These are phyloP conservation scores for Leptodermis oblonga DNA, from an alignment of 257 asterid species.

Conservation along the genomic window DNA sequence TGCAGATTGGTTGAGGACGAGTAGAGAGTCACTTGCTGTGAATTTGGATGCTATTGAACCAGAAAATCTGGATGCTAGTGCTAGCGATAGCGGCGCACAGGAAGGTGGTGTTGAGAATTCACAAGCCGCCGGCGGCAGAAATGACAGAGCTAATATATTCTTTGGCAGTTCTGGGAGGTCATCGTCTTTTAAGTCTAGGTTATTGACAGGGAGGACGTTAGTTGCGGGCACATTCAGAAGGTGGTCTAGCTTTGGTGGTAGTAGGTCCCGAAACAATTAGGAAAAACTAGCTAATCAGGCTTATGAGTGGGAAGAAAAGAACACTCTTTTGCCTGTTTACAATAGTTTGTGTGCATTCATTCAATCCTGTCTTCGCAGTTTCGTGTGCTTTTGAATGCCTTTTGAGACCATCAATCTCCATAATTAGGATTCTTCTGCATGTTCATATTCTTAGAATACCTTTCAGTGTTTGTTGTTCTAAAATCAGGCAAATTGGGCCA, in stretches of 20 bases:
- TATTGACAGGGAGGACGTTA: constrained; percentile 55
- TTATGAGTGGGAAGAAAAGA: constrained; percentile 16
- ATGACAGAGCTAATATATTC: constrained; percentile 25
- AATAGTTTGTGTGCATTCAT: constrained; percentile 14
- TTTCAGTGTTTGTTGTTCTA: background rate
- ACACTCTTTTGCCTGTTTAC: constrained; percentile 20
- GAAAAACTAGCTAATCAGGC: constrained; percentile 31
- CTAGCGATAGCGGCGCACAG: constrained; percentile 41
- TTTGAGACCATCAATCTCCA: constrained; percentile 34
- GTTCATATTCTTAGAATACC: constrained; percentile 2
- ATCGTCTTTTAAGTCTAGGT: constrained; percentile 58
- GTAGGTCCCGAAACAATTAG: constrained; percentile 37
- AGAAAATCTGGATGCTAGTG: constrained; percentile 45
- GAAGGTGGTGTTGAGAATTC: constrained; percentile 39
- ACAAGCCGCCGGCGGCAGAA: constrained; percentile 20
- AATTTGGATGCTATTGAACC: constrained; percentile 60
- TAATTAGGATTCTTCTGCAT: background rate
- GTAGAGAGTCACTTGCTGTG: constrained; percentile 58
- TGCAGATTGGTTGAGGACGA: constrained; percentile 77
- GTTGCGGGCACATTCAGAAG: constrained; percentile 62
- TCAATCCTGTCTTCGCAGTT: constrained; percentile 12
- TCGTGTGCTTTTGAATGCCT: constrained; percentile 16
- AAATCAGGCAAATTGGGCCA: background rate
- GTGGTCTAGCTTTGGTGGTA: constrained; percentile 68
- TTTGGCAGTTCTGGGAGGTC: constrained; percentile 51